Base-by-base conservation (phyloP, 2,329 filamentous ascomycete genomes). In the Talaromyces sp. region DNA sequence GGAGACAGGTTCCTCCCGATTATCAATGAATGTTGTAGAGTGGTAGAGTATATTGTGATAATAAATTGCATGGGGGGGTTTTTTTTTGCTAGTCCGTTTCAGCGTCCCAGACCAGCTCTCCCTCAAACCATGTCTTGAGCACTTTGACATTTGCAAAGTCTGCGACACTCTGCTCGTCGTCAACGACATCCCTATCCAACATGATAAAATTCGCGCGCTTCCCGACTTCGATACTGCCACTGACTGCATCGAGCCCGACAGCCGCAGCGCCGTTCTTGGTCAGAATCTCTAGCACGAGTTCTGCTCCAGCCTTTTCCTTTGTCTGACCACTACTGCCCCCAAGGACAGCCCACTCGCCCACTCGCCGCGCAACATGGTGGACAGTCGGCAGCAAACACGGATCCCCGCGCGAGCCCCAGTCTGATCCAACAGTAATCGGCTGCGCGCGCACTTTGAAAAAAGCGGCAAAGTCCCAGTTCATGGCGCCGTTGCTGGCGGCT, bases 131-230 rank as follows among this genome's bases (percentile, higher is more conserved):
- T 2, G 52, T 60, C n/a, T 56, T 56, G 34, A 60, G 3, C 9
- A 56, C 59, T n/a, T 51, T 60, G 10, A 47, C 59, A 31, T 60
- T 56, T 23, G n/a, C 36, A 56, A 60, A 56, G 9, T 60, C 59
- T 31, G 59, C 59, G 3, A 47, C n/a, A 18, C 6, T 6, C n/a
- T 47, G 14, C 42, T 53, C 50, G 27, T 42, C 54, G 6, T 2
- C 9, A 4, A 53, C 18, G 18, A 56, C 1, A 51, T 60, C 30
- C 33, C 44, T 60, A 23, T 60, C 42, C 3, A 61, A 33, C 54
- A 61, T 42, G n/a, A 53, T 44, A 16, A 28, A 44, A 61, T 60
- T 60, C 16, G 52, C 59, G 27, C 40, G 51, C 23, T 60, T 60
- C 6, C 59, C 42, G 9, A 40, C 36, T 27, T 60, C 52, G 30